Base-by-base conservation (phyloP, 2,329 filamentous ascomycete genomes). In the Talaromyces marneffei region DNA sequence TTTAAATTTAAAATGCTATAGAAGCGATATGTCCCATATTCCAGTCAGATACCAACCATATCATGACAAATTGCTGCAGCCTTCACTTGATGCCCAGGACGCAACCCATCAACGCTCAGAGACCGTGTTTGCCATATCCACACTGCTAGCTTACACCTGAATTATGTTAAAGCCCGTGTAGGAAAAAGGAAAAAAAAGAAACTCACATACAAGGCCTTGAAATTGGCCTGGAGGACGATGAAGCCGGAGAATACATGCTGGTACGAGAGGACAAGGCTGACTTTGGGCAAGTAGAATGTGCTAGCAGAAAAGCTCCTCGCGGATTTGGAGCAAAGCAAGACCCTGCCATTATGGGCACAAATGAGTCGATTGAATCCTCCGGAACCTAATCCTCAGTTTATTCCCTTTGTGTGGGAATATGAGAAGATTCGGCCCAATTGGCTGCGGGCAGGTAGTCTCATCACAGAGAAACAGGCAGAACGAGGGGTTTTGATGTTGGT, bases 351-450 rank as follows among this genome's bases (percentile, higher is more conserved):
- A 4, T 83, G 81, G 81, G 73, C 73, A 3, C 75, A 80, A 48
- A 82, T 83, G 79, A 70, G 69, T 35, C 68, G 67, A 27, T 74
- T 82, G 64, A 81, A 81, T 14, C 79, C 80, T 3, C 77, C 79
- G 1, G 68, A 69, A 0, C 81, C 81, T 1, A 79, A 79, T 39
- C 81, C 80, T 2, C 73, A 67, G 3, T 68, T 72, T 1, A 65
- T 75, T 12, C 77, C 81, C 57, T 61, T 72, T 63, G 60, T 74
- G 20, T 74, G 69, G 75, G 68, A 70, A n/a, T 78, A 78, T 62
- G 66, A 72, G 12, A 62, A 69, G 31, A 70, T 78, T 16, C 66
- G 69, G 12, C 73, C 74, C 1, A 71, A 69, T 37, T 68, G 77
- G 9, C 66, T 76, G 4, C 65, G 68, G 27, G 73, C 75, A 0